Evolutionary conservation across 2,329 filamentous ascomycete species (phyloP), one percentile per base, ranked within the genome.

Genomic region (Coniella vitis): DNA sequence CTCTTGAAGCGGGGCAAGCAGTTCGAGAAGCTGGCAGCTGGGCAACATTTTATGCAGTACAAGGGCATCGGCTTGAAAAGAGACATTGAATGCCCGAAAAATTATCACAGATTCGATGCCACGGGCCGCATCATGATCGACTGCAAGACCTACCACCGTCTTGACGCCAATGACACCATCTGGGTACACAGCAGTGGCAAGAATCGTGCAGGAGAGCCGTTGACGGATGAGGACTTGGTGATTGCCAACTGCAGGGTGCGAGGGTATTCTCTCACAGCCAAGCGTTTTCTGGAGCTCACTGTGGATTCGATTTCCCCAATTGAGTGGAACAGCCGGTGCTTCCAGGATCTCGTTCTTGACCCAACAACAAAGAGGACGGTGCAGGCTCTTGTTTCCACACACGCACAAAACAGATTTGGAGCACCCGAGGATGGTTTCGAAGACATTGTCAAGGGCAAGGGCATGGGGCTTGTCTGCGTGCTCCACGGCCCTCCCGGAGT

Each of bases 61-160:
- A 56, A 60, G 22, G 65, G 63, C 17, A 46, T 62, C 7, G 61
- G 56, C 10, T 44, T 62, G 4, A 55, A 53, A 31, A 53, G 40
- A 38, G 29, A 53, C 12, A 47, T 47, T 3, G 29, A 47, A 12
- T 38, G 25, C 29, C 36, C 47, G 25, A 19, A 20, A 29, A 47
- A 44, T 16, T 53, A 55, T 21, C 20, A 42, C 39, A 52, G 53
- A 14, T 52, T 57, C 38, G 58, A 63, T 41, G 58, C 65, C 14
- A 56, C 58, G 13, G 62, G 64, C 2, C 61, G 63, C 31, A 57
- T 67, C 22, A 66, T 67, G 62, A 57, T 68, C 43, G 65, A 67
- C 54, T 59, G 58, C 50, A 60, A 63, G 44, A 65, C 64, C 3
- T 65, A 60, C 55, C 60, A 62, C 39, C 57, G 61, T 13, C 45